These are phyloP conservation scores for Henningerozyma blattae DNA, from an alignment of 805 yeast species.

Conservation along the genomic window DNA sequence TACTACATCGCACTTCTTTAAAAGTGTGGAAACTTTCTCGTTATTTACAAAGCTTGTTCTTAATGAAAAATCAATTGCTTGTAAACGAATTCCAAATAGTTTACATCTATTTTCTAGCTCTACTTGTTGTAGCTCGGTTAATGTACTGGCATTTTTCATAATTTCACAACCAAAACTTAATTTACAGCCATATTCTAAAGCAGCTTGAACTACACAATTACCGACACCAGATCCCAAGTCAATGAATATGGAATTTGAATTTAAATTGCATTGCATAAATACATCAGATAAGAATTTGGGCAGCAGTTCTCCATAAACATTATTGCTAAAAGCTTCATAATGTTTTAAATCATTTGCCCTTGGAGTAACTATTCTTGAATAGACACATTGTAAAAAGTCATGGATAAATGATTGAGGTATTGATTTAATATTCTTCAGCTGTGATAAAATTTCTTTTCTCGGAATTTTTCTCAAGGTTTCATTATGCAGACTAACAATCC, in stretches of 20 bases:
- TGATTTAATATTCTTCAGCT: conserved; percentile 21
- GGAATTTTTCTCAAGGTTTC: conserved; percentile 27
- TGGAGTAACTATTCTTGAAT: conserved; percentile 70
- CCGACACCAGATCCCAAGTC: conserved; percentile 95
- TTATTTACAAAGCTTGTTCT: conserved; percentile 64
- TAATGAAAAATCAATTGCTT: conserved; percentile 41
- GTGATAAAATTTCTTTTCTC: conserved; percentile 19
- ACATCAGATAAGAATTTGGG: conserved; percentile 66
- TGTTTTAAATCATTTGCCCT: conserved; percentile 47
- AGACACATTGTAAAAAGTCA: conserved; percentile 60
- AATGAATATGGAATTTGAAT: conserved; percentile 45
- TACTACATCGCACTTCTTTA: conserved; percentile 59
- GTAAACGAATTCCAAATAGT: conserved; percentile 48
- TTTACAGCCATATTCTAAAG: conserved; percentile 70
- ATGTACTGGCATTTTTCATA: conserved; percentile 67
- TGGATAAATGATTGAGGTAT: conserved; percentile 31
- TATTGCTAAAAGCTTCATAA: conserved; percentile 80
- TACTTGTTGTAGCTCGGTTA: conserved; percentile 47
- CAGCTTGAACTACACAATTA: conserved; percentile 81
- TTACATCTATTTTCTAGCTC: conserved; percentile 49
- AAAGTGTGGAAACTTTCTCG: conserved; percentile 37
- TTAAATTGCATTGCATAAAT: conserved; percentile 45
- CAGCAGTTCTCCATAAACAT: conserved; percentile 82
- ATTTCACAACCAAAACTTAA: conserved; percentile 80
- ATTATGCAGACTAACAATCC: conserved; percentile 34